Evolutionary conservation across 2,329 filamentous ascomycete species (phyloP).

Genomic region (Colletotrichum costaricense): DNA sequence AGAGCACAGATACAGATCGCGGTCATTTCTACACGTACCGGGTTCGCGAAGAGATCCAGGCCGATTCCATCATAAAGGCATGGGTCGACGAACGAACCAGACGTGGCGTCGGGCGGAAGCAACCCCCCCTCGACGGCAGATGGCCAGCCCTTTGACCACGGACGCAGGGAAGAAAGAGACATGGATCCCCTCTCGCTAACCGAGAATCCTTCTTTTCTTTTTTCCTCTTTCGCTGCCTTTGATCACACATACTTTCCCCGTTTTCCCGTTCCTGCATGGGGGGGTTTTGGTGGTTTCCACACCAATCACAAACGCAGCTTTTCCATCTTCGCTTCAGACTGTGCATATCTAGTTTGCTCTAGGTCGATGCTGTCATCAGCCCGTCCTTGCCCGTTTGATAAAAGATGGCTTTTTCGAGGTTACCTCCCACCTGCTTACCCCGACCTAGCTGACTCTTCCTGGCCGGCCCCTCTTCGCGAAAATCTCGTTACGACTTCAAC

Average conservation of each 20-base stretch:
- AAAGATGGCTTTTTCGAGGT: background rate
- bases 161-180: background rate
- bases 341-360: background rate
- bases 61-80: background rate
- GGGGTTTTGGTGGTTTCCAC: background rate
- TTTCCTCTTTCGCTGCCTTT: background rate
- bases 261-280: background rate
- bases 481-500: background rate
- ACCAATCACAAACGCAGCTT: background rate
- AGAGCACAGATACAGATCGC: background rate
- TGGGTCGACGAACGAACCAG: background rate
- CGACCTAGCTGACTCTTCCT: background rate
- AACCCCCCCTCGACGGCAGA: background rate
- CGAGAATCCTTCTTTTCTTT: slow-evolving; percentile 11
- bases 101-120: background rate
- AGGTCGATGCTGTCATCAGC: background rate
- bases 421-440: background rate
- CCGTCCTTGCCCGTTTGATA: background rate
- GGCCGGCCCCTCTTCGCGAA: slow-evolving; percentile 7
- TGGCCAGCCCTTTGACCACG: background rate
- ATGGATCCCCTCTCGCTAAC: background rate
- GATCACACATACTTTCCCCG: background rate
- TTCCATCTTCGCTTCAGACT: background rate
- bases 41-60: background rate
- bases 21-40: background rate